These are phyloP conservation scores for Actinomortierella ambigua DNA, from an alignment of 371 early-diverging fungal species.

Conservation along the genomic window DNA sequence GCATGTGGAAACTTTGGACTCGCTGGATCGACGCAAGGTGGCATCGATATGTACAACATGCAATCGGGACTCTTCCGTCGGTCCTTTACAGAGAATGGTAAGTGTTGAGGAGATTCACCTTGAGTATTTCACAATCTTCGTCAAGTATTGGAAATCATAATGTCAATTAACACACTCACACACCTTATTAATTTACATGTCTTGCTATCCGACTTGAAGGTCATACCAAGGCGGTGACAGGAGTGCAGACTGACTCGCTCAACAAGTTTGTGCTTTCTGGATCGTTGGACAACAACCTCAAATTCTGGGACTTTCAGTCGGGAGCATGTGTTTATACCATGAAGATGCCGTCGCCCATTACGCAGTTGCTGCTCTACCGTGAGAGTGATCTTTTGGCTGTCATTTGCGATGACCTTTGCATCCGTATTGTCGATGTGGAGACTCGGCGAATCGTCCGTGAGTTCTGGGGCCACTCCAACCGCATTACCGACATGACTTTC, in stretches of 20 bases:
- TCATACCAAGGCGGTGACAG: slow-evolving; percentile 85
- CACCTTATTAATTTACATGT: too few relatives aligned
- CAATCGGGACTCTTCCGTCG: slow-evolving; percentile 87
- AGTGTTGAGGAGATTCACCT: too few relatives aligned
- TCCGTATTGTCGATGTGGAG: slow-evolving; percentile 88
- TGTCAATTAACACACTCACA: too few relatives aligned
- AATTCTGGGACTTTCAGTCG: slow-evolving; percentile 85
- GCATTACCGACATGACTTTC: slow-evolving; percentile 88
- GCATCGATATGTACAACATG: slow-evolving; percentile 91
- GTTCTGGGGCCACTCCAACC: slow-evolving; percentile 86
- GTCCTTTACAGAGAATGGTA: slow-evolving; percentile 59
- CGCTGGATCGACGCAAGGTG: slow-evolving; percentile 79
- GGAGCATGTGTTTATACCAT: slow-evolving; percentile 67
- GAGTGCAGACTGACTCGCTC: slow-evolving; percentile 76
- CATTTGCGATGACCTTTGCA: slow-evolving; percentile 82
- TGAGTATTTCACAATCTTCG: too few relatives aligned
- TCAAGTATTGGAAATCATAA: too few relatives aligned
- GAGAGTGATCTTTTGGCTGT: slow-evolving; percentile 85
- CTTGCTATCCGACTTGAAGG: slow-evolving; percentile 15
- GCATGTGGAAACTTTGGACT: slow-evolving; percentile 93
- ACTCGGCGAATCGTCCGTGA: slow-evolving; percentile 82
- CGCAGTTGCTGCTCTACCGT: slow-evolving; percentile 63
- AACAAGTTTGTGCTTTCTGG: slow-evolving; percentile 76
- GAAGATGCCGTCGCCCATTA: slow-evolving; percentile 72
- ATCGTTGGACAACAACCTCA: slow-evolving; percentile 83